Conservation (phyloP, 805 yeast genomes). For the Pichia sporocuriosa region DNA sequence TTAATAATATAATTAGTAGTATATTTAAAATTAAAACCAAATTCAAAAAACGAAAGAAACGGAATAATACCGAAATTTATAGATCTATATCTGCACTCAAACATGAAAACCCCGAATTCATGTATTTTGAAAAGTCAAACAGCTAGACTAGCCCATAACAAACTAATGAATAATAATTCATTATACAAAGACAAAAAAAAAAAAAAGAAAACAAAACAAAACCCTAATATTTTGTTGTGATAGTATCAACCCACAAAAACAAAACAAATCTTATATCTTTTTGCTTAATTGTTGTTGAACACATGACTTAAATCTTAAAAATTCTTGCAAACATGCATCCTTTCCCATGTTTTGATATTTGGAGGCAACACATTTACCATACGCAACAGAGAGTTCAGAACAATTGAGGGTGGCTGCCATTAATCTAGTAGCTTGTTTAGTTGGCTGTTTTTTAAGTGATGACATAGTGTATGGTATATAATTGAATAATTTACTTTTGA, state of each 20-base stretch:
- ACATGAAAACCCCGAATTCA: no score
- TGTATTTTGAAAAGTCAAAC: no score
- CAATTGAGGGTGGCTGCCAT: slow-evolving; percentile 28
- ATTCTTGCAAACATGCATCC: slow-evolving; percentile 49
- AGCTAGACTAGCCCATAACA: no score
- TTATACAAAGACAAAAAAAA: no score
- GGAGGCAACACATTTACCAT: slow-evolving; percentile 50
- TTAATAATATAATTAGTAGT: no score
- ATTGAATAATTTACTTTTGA: no score
- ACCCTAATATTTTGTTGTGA: neutral
- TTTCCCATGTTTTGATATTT: slow-evolving; percentile 44
- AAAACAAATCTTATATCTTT: neutral
- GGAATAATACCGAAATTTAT: no score
- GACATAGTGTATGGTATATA: slow-evolving; percentile 1
- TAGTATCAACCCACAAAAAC: no score
- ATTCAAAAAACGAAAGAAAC: no score
- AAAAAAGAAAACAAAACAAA: neutral
- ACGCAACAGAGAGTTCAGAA: slow-evolving; percentile 29
- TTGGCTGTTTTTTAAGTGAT: slow-evolving; percentile 17
- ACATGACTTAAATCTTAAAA: slow-evolving; percentile 42
- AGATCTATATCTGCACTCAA: no score
- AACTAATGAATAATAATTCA: no score
- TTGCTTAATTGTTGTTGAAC: slow-evolving; percentile 27
- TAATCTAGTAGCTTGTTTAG: slow-evolving; percentile 27
- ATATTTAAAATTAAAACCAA: no score